Conservation (phyloP, 257 asterid genomes). For the Haberlea rhodopensis region DNA sequence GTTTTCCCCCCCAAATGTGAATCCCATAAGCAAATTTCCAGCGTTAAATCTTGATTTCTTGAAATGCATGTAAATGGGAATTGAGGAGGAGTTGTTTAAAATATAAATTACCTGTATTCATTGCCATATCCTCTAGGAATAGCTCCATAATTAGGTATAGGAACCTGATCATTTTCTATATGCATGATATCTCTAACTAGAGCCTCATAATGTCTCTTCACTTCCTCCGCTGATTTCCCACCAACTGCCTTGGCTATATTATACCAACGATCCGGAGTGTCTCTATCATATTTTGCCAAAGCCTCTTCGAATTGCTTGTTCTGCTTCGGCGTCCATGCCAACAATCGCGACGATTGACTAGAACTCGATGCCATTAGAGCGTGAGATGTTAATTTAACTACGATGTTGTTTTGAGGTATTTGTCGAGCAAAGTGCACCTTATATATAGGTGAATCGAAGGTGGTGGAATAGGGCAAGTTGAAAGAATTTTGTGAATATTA, state of each 20-base stretch:
- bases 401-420: no score
- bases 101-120: no score
- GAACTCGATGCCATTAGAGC: conserved; percentile 57
- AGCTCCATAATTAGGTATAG: conserved; percentile 31
- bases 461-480: conserved; percentile 33
- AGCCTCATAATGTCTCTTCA: conserved; percentile 32
- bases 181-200: conserved; percentile 29
- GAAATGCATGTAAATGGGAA: no score
- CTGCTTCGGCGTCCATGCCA: conserved; percentile 29
- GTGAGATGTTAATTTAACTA: no score
- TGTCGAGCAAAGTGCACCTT: conserved; percentile 26
- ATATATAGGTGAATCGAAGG: conserved; percentile 32
- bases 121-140: conserved; percentile 21
- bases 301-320: conserved; percentile 35
- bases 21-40: no score
- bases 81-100: no score
- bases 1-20: no score
- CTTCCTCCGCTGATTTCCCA: no score
- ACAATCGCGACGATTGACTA: conserved; percentile 35
- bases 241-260: conserved; percentile 30
- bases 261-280: conserved; percentile 35
- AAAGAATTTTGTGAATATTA: conserved; percentile 24
- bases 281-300: conserved; percentile 30
- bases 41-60: no score
- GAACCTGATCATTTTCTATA: conserved; percentile 34